Evolutionary conservation across 2,329 filamentous ascomycete genomes (phyloP).

Genomic region (Diaporthe sp.): DNA sequence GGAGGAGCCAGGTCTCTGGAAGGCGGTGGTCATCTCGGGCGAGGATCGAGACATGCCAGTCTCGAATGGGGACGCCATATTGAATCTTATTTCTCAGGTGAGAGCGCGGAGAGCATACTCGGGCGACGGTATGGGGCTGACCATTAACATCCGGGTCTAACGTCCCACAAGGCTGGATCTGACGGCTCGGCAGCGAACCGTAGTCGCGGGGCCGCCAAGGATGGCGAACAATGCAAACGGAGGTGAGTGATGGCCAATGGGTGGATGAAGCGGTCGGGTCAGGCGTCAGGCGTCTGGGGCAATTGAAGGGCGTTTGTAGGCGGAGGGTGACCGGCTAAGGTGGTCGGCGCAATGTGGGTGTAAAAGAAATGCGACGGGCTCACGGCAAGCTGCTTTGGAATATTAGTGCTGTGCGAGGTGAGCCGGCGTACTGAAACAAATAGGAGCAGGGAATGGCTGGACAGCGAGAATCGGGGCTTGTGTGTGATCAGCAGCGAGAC

Average conservation of each 20-base stretch:
- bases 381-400: conserved; percentile 37
- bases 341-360: conserved; percentile 28
- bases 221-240: conserved; percentile 20
- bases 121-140: conserved; percentile 17
- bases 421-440: conserved; percentile 29
- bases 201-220: conserved; percentile 29
- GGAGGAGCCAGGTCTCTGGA: conserved; percentile 41
- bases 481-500: conserved; percentile 35
- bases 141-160: conserved; percentile 29
- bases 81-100: conserved; percentile 35
- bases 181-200: conserved; percentile 33
- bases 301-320: not conserved
- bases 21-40: conserved; percentile 30
- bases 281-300: conserved; percentile 29
- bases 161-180: conserved; percentile 22
- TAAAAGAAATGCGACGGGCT: conserved; percentile 30
- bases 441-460: conserved; percentile 29
- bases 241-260: conserved; percentile 23
- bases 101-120: conserved; percentile 32
- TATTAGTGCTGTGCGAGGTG: conserved; percentile 35
- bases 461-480: conserved; percentile 18
- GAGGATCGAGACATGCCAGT: conserved; percentile 37
- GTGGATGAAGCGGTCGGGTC: not conserved
- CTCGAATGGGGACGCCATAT: conserved; percentile 37
- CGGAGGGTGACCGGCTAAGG: conserved; percentile 14